Evolutionary conservation across 2,329 filamentous ascomycete species (phyloP).

Genomic region (Diaporthe aspalathi): DNA sequence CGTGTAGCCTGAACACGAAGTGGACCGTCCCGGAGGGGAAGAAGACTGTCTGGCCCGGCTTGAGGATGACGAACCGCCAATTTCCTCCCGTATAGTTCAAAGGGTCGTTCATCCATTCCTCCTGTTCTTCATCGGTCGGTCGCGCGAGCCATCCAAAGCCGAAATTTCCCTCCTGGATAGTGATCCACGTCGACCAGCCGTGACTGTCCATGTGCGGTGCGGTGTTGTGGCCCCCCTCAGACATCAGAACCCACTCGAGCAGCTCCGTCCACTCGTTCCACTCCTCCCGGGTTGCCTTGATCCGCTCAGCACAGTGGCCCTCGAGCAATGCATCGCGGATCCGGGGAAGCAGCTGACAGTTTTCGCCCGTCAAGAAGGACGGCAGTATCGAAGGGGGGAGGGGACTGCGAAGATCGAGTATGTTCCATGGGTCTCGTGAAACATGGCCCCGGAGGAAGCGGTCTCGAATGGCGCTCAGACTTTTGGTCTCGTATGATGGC

Average conservation of each 20-base stretch:
- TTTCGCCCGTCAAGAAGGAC: constrained; percentile 44
- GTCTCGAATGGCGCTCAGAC: constrained; percentile 41
- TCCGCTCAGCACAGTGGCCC: constrained; percentile 47
- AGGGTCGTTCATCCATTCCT: constrained; percentile 45
- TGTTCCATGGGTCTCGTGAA: constrained; percentile 45
- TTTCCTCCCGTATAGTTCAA: constrained; percentile 43
- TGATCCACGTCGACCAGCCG: constrained; percentile 51
- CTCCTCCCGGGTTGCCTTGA: constrained; percentile 44
- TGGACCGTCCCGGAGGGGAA: constrained; percentile 51
- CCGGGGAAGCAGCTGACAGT: constrained; percentile 46
- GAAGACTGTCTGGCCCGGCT: constrained; percentile 50
- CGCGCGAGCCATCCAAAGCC: constrained; percentile 49
- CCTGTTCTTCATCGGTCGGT: constrained; percentile 44
- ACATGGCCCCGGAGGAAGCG: constrained; percentile 40
- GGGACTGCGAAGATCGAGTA: constrained; percentile 46
- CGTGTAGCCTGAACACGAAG: constrained; percentile 48
- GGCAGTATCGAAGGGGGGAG: constrained; percentile 45
- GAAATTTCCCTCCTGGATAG: constrained; percentile 47
- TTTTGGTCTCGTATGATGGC: constrained; percentile 44
- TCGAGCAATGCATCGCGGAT: constrained; percentile 52
- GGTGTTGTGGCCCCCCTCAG: constrained; percentile 50
- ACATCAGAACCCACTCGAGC: constrained; percentile 48
- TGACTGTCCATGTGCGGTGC: constrained; percentile 50
- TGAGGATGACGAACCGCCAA: constrained; percentile 49
- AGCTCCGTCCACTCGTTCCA: constrained; percentile 51